phyloP scores from a whole-genome alignment of 352 stramenopile genomes.

The Phytophthora citrophthora region DNA sequence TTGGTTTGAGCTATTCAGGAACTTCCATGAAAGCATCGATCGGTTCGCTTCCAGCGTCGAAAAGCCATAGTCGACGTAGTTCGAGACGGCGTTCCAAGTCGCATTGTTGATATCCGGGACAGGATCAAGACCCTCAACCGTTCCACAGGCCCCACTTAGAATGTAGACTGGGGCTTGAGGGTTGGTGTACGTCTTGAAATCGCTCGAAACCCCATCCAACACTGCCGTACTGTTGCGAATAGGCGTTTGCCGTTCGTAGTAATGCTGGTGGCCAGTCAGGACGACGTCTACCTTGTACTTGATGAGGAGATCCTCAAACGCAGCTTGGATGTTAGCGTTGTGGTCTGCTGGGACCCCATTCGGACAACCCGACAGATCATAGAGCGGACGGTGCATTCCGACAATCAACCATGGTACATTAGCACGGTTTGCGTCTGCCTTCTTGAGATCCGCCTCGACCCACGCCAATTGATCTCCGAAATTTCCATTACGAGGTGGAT shows the following conservation, averaged over 20 bases:
- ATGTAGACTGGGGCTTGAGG: conserved; percentile 47
- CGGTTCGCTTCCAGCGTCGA: conserved; percentile 39
- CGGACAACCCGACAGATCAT: conserved; percentile 23
- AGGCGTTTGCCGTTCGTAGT: conserved; percentile 41
- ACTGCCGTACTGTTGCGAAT: conserved; percentile 28
- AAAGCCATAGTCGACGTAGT: conserved; percentile 45
- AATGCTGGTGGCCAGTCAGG: conserved; percentile 46
- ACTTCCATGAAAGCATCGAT: conserved; percentile 43
- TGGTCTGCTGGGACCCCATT: conserved; percentile 39
- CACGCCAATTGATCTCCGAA: conserved; percentile 63
- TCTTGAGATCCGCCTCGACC: conserved; percentile 57
- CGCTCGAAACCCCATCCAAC: conserved; percentile 34
- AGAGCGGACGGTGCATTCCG: conserved; percentile 55
- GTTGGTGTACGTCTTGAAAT: conserved; percentile 41
- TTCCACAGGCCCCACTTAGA: conserved; percentile 39
- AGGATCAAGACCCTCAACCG: conserved; percentile 33
- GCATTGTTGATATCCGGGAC: conserved; percentile 17
- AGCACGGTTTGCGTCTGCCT: conserved; percentile 47
- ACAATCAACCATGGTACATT: conserved; percentile 63
- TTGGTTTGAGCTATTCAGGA: conserved; percentile 34
- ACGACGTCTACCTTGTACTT: conserved; percentile 56
- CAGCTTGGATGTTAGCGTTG: conserved; percentile 42
- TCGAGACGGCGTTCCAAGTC: conserved; percentile 37
- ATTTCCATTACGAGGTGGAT: conserved; percentile 41
- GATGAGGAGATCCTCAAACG: conserved; percentile 55